Evolutionary conservation across 768 basidiomycete genomes (phyloP), one percentile per base, ranked within the genome.

Genomic region (Leccinum disarticulatum): DNA sequence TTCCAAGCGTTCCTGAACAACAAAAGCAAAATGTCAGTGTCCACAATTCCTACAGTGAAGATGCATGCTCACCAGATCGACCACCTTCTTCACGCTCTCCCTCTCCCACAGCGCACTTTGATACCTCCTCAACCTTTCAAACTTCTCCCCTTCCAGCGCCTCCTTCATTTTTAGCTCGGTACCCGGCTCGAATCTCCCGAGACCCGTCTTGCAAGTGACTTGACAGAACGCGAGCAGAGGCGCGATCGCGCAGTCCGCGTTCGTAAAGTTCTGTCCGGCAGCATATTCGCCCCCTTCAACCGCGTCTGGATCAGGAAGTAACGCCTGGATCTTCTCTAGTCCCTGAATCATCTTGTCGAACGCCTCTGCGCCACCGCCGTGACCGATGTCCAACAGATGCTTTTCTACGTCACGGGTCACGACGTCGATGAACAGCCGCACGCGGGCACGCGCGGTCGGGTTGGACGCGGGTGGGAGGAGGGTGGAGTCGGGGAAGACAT

Each of bases 191-290:
- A 73, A 87, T 31, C 67, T 73, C 0, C 86, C 84, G 19, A 83
- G 36, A 48, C 85, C 83, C 56, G 82, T 78, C 67, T 73, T 74
- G n/a, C 82, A 62, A 8, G 33, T 0, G 1, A 81, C 55, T 48
- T 80, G 76, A 35, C 79, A 60, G 7, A 83, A 72, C 3, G 77
- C 82, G 9, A 88, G 64, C 74, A 85, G 81, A 4, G 88, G 86
- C 6, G 77, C 75, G 31, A 85, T 69, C 1, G 81, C 82, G 22
- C 82, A 81, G 64, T 88, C 88, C 4, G 86, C 87, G 57, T 81
- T 81, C 33, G 80, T 83, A 69, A 79, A 88, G 54, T 80, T 74
- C 27, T 74, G 67, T 4, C 77, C 77, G 13, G 75, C 52, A 3
- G 68, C 67, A n/a, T 58, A 68, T 66, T 64, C 82, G 41, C 73